Evolutionary conservation across 2,329 filamentous ascomycete species (phyloP).

Genomic region (Trichoderma simmonsii): DNA sequence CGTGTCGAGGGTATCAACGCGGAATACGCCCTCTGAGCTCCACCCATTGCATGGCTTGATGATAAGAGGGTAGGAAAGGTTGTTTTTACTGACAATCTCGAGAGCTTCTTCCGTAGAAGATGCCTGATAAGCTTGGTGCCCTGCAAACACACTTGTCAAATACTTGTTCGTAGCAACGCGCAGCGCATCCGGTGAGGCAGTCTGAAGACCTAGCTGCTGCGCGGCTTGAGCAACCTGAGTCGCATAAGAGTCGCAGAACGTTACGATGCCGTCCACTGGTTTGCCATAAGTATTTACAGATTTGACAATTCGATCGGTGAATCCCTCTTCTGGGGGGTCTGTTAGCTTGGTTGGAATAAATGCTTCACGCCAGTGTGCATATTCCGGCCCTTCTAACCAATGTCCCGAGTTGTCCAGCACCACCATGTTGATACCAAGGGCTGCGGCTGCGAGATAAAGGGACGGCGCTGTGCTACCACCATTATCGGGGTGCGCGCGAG

Average conservation of each 20-base stretch:
- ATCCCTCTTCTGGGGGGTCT: constrained; percentile 9
- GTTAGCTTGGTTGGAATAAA: constrained; percentile 16
- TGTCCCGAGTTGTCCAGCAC: neutral
- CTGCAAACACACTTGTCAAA: constrained; percentile 11
- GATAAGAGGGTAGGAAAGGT: constrained; percentile 13
- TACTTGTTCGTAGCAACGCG: constrained; percentile 18
- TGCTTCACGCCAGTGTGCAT: constrained; percentile 16
- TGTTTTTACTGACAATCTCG: constrained; percentile 2
- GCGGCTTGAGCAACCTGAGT: constrained; percentile 8
- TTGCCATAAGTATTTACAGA: neutral
- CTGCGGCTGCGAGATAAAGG: neutral
- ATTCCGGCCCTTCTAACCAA: constrained; percentile 11
- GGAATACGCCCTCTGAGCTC: constrained; percentile 22
- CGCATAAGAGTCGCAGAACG: constrained; percentile 7
- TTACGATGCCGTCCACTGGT: constrained; percentile 18
- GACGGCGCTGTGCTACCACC: neutral
- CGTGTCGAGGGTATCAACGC: constrained; percentile 15
- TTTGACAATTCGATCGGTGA: neutral
- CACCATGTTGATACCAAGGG: neutral
- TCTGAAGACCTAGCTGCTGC: constrained; percentile 8
- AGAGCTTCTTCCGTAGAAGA: neutral
- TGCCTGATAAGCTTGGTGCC: neutral
- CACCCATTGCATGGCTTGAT: constrained; percentile 14
- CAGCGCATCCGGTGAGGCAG: neutral
- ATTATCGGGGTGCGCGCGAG: neutral